Conservation (phyloP, 345 rosid species). For the Cardiospermum halicacabum region DNA sequence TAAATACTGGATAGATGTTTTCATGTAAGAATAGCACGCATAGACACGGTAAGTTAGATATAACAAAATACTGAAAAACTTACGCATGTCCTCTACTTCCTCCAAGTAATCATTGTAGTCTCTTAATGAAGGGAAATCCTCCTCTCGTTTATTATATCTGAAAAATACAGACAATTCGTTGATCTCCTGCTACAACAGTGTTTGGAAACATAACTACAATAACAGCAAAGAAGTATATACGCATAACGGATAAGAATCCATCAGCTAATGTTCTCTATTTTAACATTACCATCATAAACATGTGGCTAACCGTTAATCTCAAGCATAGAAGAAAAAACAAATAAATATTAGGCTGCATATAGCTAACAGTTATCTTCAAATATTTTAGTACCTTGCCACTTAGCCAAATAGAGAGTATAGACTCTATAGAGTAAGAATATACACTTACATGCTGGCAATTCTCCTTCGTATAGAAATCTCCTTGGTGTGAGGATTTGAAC, state of each 20-base stretch:
- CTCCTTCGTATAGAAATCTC: slow-evolving; percentile 70
- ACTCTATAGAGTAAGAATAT: background rate
- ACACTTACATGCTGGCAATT: slow-evolving; percentile 67
- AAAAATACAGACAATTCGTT: background rate
- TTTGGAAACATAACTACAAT: background rate
- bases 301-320: background rate
- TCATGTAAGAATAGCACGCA: background rate
- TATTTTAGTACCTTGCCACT: no score
- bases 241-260: no score
- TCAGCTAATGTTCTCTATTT: background rate
- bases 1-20: slow-evolving; percentile 46
- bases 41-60: slow-evolving; percentile 2
- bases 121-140: slow-evolving; percentile 67
- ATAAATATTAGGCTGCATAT: background rate
- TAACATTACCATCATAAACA: background rate
- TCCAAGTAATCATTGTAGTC: slow-evolving; percentile 96
- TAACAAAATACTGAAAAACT: slow-evolving; percentile 26
- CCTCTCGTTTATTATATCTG: slow-evolving; percentile 88
- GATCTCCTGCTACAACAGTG: background rate
- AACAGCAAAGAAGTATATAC: background rate
- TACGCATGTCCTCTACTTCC: slow-evolving; percentile 95
- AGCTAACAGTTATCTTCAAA: no score
- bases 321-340: background rate
- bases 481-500: slow-evolving; percentile 49
- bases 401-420: background rate